phyloP scores from a whole-genome alignment of 768 basidiomycete species.

The Mycena venus region DNA sequence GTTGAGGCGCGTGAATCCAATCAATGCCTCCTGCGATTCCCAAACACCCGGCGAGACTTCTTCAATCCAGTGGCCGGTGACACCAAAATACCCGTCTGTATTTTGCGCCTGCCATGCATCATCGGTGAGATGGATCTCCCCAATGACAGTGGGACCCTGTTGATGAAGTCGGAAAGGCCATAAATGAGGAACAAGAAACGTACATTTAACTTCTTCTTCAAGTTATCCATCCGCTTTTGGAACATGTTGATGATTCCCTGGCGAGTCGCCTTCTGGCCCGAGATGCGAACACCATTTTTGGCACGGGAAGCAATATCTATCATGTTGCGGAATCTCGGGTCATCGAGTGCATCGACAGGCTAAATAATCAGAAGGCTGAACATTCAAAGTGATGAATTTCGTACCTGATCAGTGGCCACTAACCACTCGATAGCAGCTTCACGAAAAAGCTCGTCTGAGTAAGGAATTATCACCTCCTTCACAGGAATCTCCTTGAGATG shows the following conservation, averaged over 20 bases:
- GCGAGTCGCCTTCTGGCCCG: slow-evolving; percentile 38
- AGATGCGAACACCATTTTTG: slow-evolving; percentile 44
- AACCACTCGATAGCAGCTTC: slow-evolving; percentile 50
- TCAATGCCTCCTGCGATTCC: slow-evolving; percentile 43
- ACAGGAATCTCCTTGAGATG: not conserved
- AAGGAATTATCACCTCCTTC: slow-evolving; percentile 7
- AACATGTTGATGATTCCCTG: slow-evolving; percentile 42
- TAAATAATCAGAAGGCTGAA: not conserved
- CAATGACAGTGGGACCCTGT: slow-evolving; percentile 36
- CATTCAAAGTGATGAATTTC: not conserved
- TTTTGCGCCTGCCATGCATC: slow-evolving; percentile 57
- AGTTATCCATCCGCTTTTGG: not conserved
- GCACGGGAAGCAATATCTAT: slow-evolving; percentile 48
- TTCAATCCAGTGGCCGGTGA: slow-evolving; percentile 55
- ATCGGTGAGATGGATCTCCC: slow-evolving; percentile 48
- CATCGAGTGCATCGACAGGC: slow-evolving; percentile 43
- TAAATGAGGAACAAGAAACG: too few relatives aligned
- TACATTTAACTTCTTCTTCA: slow-evolving; percentile 11
- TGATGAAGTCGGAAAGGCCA: too few relatives aligned
- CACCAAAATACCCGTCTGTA: slow-evolving; percentile 52
- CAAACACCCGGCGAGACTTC: slow-evolving; percentile 39
- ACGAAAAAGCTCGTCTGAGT: slow-evolving; percentile 26
- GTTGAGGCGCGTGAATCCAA: slow-evolving; percentile 53
- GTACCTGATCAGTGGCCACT: slow-evolving; percentile 50
- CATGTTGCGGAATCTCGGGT: slow-evolving; percentile 48